Evolutionary conservation across 495 filamentous ascomycete species (phyloP).

Genomic region (Entonaema liquescens): DNA sequence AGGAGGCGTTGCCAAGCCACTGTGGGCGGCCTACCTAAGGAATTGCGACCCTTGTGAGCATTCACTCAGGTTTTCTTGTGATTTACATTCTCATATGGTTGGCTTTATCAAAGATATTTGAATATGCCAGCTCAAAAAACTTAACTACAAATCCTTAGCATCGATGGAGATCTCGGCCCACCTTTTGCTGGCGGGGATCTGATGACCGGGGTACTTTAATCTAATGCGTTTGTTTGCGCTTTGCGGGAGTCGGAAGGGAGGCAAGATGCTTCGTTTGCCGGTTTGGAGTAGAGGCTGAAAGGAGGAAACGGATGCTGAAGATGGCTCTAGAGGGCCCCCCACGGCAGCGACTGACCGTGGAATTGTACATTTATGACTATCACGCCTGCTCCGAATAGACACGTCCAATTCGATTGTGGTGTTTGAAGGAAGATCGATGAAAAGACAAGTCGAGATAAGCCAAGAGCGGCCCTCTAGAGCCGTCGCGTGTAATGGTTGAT

Average conservation of each 20-base stretch:
- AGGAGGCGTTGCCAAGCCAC: conserved; percentile 41
- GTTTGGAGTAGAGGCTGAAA: conserved; percentile 38
- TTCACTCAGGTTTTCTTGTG: conserved; percentile 44
- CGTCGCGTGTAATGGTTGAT: conserved; percentile 44
- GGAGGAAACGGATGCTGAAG: conserved; percentile 36
- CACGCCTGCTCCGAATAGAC: conserved; percentile 45
- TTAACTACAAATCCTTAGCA: conserved; percentile 41
- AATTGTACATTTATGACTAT: conserved; percentile 47
- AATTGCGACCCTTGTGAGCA: conserved; percentile 43
- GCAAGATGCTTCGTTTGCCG: conserved; percentile 26
- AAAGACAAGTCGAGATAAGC: conserved; percentile 19
- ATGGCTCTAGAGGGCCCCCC: conserved; percentile 40
- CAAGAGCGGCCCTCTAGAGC: conserved; percentile 34
- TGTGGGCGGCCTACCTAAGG: conserved; percentile 38
- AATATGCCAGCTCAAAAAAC: conserved; percentile 29
- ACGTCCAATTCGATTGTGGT: conserved; percentile 38
- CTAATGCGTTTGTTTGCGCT: conserved; percentile 51
- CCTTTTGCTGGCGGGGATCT: conserved; percentile 54
- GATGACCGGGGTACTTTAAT: conserved; percentile 49
- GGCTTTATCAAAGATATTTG: conserved; percentile 40
- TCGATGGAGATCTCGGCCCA: conserved; percentile 46
- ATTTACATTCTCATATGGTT: conserved; percentile 47
- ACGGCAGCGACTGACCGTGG: conserved; percentile 35
- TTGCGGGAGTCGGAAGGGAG: conserved; percentile 11
- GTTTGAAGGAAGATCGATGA: conserved; percentile 21